A percentile compares a stretch with the other conserved stretches of the same genome.
Conservation (phyloP, 257 asterid genomes). For the Solanum appendiculatum region DNA sequence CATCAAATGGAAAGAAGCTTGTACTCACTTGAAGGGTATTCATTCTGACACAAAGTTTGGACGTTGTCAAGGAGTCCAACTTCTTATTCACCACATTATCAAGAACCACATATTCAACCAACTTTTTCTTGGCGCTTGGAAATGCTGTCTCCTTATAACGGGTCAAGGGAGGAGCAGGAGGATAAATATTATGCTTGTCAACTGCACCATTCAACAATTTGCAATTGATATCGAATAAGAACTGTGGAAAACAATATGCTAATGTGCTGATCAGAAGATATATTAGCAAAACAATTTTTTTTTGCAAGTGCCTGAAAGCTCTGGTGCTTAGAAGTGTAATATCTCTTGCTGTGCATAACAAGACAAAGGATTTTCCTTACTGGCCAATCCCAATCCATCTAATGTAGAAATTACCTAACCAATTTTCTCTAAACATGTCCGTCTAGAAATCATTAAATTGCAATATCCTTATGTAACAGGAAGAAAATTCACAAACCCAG, state of each 20-base stretch:
- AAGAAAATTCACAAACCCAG: not conserved
- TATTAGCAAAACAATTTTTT: not conserved
- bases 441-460: not conserved
- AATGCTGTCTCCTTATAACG: slow-evolving; percentile 80
- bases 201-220: slow-evolving; percentile 42
- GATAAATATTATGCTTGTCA: slow-evolving; percentile 63
- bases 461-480: not conserved
- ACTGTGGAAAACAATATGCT: not conserved
- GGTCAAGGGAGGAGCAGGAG: slow-evolving; percentile 85
- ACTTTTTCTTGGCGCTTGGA: slow-evolving; percentile 69
- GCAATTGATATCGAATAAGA: slow-evolving; percentile 2
- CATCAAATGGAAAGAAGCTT: slow-evolving; percentile 1
- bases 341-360: not conserved
- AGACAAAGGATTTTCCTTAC: not conserved
- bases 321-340: not conserved
- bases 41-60: slow-evolving; percentile 84
- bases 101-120: slow-evolving; percentile 43
- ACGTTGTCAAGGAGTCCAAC: slow-evolving; percentile 60
- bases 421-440: not conserved
- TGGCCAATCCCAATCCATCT: not conserved
- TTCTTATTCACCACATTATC: slow-evolving; percentile 47
- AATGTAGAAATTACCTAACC: not conserved
- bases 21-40: slow-evolving; percentile 82
- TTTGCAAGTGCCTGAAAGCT: not conserved
- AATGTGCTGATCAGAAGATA: not conserved